Percentiles rank a stretch among this genome's conserved stretches.
Conservation (phyloP, 257 asterid species). For the Nicotiana paniculata region DNA sequence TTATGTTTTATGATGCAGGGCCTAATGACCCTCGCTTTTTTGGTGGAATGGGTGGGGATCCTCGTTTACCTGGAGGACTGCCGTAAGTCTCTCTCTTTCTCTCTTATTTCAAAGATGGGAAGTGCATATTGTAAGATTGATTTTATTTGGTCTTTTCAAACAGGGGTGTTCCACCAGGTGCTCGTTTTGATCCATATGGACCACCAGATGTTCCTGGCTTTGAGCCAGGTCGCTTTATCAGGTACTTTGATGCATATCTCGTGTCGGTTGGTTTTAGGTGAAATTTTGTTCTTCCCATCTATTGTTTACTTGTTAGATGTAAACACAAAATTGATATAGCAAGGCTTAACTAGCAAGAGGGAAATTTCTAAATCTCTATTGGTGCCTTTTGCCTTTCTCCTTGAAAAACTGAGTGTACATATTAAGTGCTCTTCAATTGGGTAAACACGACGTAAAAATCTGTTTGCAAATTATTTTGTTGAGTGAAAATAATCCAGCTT, state of each 20-base stretch:
- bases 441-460: neutral
- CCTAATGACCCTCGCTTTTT: constrained; percentile 71
- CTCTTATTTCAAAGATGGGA: neutral
- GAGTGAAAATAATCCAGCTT: neutral
- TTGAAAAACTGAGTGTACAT: neutral
- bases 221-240: constrained; percentile 67
- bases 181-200: constrained; percentile 86
- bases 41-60: constrained; percentile 43
- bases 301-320: neutral
- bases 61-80: constrained; percentile 50
- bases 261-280: neutral
- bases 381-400: neutral
- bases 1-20: constrained; percentile 37
- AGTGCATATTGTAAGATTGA: neutral
- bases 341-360: neutral
- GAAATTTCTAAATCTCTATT: neutral
- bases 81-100: constrained; percentile 29
- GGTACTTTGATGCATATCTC: constrained; percentile 29
- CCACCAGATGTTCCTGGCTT: constrained; percentile 88
- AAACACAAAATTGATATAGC: neutral
- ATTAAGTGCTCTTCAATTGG: neutral
- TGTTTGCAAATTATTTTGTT: neutral
- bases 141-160: neutral
- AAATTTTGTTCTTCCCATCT: neutral
- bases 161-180: constrained; percentile 87